phyloP scores from a whole-genome alignment of 192 early-diverging fungal genomes.

The Ambispora gerdemannii region DNA sequence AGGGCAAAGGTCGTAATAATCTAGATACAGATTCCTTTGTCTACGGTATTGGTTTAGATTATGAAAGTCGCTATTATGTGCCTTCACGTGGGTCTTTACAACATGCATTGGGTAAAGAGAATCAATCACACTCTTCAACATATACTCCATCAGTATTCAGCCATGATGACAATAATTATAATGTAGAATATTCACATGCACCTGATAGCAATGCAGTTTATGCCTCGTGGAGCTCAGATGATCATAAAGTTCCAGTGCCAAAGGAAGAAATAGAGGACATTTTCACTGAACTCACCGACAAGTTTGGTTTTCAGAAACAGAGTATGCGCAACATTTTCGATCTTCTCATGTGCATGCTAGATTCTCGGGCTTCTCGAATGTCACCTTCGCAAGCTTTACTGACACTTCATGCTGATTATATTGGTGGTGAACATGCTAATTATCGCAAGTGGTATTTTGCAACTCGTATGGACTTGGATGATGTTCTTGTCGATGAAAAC shows the following conservation, averaged over 20 bases:
- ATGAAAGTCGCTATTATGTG: background rate
- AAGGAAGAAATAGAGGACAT: conserved; percentile 66
- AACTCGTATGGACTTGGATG: conserved; percentile 61
- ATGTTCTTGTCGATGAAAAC: conserved; percentile 42
- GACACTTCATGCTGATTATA: conserved; percentile 73
- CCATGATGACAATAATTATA: no score
- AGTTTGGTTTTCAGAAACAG: conserved; percentile 76
- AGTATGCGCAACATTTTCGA: conserved; percentile 75
- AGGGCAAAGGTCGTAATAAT: conserved; percentile 2
- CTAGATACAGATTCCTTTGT: background rate
- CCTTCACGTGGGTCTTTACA: background rate
- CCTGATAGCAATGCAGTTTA: background rate
- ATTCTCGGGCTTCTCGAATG: conserved; percentile 75
- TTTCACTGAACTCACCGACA: conserved; percentile 59
- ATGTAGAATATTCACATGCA: background rate
- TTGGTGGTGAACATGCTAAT: conserved; percentile 78
- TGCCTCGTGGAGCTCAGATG: no score
- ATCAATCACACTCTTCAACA: background rate
- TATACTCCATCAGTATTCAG: background rate
- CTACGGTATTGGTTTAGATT: background rate
- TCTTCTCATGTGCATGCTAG: conserved; percentile 73
- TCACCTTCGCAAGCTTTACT: conserved; percentile 64
- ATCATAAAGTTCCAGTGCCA: no score
- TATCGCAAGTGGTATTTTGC: conserved; percentile 84
- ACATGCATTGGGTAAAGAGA: conserved; percentile 29